A percentile compares a stretch with the other conserved stretches of the same genome.
Evolutionary conservation across 352 stramenopile genomes (phyloP).

Genomic region (Phytophthora brassicae): DNA sequence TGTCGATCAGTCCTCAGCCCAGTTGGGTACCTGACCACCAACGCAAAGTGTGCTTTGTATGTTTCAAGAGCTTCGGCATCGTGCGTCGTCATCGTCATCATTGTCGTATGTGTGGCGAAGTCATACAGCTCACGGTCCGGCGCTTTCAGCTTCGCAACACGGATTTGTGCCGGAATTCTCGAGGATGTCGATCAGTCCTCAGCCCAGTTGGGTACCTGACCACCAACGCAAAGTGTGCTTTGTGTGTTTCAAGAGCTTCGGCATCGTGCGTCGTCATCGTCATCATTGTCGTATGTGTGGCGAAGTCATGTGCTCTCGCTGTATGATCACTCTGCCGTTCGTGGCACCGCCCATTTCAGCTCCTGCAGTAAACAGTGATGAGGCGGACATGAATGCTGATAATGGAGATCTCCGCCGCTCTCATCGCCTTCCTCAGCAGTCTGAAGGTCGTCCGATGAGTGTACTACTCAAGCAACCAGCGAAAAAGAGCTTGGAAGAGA

Average conservation of each 20-base stretch:
- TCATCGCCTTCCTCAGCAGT: conserved; percentile 17
- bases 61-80: conserved; percentile 70
- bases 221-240: conserved; percentile 60
- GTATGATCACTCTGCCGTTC: conserved; percentile 67
- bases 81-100: conserved; percentile 67
- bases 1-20: conserved; percentile 35
- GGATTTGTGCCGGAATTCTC: conserved; percentile 23
- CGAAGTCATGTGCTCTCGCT: conserved; percentile 70
- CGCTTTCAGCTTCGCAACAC: conserved; percentile 23
- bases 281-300: conserved; percentile 82
- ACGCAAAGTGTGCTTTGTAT: conserved; percentile 65
- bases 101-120: conserved; percentile 78
- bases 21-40: conserved; percentile 65
- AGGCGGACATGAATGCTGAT: not conserved
- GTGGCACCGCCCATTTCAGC: conserved; percentile 42
- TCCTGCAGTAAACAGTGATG: conserved; percentile 12
- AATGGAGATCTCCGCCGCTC: conserved; percentile 1
- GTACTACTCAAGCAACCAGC: conserved; percentile 41
- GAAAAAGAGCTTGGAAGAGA: conserved; percentile 45
- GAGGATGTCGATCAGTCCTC: conserved; percentile 34
- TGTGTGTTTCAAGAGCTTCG: conserved; percentile 74
- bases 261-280: conserved; percentile 57
- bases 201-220: conserved; percentile 62
- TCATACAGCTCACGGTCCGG: too few species aligned
- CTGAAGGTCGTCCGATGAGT: conserved; percentile 24